Conservation (phyloP, 2,329 filamentous ascomycete species). For the Trichophaea hybrida region DNA sequence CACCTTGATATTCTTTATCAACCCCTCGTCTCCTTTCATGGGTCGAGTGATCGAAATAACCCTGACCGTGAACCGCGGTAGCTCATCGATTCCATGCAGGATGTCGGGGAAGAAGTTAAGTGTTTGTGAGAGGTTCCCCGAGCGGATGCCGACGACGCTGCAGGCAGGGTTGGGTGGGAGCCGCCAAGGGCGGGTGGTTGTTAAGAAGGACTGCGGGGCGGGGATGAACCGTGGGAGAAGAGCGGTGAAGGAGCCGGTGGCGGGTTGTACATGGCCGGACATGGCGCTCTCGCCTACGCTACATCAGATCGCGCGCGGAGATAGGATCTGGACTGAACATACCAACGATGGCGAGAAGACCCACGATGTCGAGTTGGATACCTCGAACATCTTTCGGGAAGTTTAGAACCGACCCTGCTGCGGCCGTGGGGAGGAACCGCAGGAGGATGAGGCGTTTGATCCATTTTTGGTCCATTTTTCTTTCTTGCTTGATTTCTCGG, state of each 20-base stretch:
- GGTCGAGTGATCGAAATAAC: background rate
- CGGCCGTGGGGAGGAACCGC: background rate
- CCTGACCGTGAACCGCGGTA: background rate
- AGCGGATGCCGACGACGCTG: slow-evolving; percentile 45
- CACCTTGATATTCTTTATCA: background rate
- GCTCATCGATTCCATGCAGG: slow-evolving; percentile 39
- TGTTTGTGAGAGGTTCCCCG: slow-evolving; percentile 40
- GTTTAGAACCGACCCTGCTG: background rate
- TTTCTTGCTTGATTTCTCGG: no score
- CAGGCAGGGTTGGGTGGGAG: slow-evolving; percentile 41
- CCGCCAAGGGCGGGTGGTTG: slow-evolving; percentile 40
- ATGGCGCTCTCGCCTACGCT: slow-evolving; percentile 42
- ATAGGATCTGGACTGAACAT: background rate
- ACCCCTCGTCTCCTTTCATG: background rate
- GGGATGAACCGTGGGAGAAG: slow-evolving; percentile 47
- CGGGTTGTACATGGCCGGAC: slow-evolving; percentile 43
- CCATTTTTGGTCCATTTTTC: no score
- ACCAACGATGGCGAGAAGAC: background rate
- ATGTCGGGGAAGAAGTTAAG: slow-evolving; percentile 50
- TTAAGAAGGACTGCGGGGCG: slow-evolving; percentile 48
- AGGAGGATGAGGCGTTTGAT: background rate
- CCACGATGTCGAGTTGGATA: background rate
- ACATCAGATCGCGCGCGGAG: background rate
- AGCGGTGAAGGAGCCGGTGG: slow-evolving; percentile 45
- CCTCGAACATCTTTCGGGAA: background rate